Percentiles rank a stretch among this genome's conserved stretches.
Conservation (phyloP, 805 yeast genomes). For the Jamesozyma hellenica region DNA sequence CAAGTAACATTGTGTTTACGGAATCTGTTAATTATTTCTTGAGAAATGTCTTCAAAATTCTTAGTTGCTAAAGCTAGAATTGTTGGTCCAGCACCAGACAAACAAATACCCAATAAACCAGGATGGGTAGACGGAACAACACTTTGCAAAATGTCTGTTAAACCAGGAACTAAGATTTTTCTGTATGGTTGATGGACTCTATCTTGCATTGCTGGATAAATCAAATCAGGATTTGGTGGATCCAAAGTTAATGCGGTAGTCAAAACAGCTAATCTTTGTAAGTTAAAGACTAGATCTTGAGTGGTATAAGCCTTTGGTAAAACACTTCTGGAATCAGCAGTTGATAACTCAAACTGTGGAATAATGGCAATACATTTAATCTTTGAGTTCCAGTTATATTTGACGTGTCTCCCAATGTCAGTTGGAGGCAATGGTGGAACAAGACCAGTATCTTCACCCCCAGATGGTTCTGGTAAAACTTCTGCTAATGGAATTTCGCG, state of each 20-base stretch:
- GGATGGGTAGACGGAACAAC: conserved; percentile 75
- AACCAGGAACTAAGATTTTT: conserved; percentile 82
- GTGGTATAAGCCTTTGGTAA: conserved; percentile 72
- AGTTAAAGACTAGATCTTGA: conserved; percentile 78
- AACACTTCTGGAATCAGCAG: conserved; percentile 85
- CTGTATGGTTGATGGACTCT: conserved; percentile 96
- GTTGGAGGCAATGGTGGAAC: conserved; percentile 76
- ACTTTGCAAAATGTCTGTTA: conserved; percentile 64
- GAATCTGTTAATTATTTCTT: conserved; percentile 62
- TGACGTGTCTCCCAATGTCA: conserved; percentile 79
- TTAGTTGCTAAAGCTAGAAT: conserved; percentile 87
- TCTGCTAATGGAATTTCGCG: conserved; percentile 79
- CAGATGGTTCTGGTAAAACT: conserved; percentile 70
- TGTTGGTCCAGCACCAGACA: conserved; percentile 98
- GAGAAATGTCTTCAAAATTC: conserved; percentile 75
- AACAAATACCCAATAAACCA: conserved; percentile 86
- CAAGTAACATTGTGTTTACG: conserved; percentile 57
- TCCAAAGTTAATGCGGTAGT: conserved; percentile 84
- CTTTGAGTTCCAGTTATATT: conserved; percentile 70
- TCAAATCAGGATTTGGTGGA: conserved; percentile 72
- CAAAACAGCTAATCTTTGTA: conserved; percentile 85
- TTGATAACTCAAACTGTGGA: conserved; percentile 89
- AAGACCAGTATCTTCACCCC: conserved; percentile 57
- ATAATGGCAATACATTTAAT: conserved; percentile 85
- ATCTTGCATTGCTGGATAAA: conserved; percentile 94